phyloP scores from a whole-genome alignment of 345 rosid species.

The Dipteronia sinensis region DNA sequence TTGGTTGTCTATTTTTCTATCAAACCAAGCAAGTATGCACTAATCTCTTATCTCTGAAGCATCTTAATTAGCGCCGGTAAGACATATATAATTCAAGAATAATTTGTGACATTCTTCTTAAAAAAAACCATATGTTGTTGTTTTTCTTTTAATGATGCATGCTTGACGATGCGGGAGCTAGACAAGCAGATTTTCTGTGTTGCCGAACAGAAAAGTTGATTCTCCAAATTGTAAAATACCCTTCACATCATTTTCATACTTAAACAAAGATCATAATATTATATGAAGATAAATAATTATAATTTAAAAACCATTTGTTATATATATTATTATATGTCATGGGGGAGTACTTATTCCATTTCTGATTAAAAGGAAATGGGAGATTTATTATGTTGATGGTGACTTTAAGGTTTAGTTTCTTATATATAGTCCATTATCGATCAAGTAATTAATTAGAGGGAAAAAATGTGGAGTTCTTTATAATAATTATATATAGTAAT shows the following conservation, averaged over 20 bases:
- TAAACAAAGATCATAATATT: not conserved
- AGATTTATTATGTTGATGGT: constrained; percentile 21
- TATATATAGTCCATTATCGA: not conserved
- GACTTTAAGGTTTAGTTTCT: constrained; percentile 27
- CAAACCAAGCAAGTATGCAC: not conserved
- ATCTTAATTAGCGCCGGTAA: no score
- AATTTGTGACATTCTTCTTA: not conserved
- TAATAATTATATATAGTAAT: not conserved
- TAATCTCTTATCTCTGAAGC: not conserved
- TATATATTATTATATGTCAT: constrained; percentile 9
- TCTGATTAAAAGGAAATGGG: constrained; percentile 20
- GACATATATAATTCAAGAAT: not conserved
- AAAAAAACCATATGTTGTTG: not conserved
- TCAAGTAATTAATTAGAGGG: not conserved
- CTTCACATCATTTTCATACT: constrained; percentile 18
- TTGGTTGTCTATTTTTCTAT: constrained; percentile 14
- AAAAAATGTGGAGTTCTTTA: not conserved
- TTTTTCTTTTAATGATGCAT: not conserved
- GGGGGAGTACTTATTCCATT: constrained; percentile 22
- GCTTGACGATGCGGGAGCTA: not conserved
- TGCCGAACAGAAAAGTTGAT: constrained; percentile 19
- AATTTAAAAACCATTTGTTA: not conserved
- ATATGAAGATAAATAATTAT: not conserved
- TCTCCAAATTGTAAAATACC: not conserved
- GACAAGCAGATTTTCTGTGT: not conserved